Base-by-base conservation (phyloP, 371 early-diverging fungal genomes). In the Lichtheimia hyalospora region DNA sequence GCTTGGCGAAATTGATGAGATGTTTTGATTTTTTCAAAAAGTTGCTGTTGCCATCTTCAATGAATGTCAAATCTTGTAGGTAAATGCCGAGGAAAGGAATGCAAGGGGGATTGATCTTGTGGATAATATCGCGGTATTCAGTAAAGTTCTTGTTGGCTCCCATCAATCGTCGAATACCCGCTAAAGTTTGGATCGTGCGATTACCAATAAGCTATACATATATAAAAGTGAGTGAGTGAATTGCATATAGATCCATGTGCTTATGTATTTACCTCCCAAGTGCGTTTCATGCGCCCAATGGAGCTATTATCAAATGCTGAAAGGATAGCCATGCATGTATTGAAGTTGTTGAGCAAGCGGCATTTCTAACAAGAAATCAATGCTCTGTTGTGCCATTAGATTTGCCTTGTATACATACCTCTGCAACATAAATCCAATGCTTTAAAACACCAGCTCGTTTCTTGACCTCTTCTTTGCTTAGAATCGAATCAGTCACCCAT, bases 21-120 rank as follows among this genome's bases (percentile, higher is more conserved):
- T 80, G 75, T 6, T 73, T 74, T 51, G 73, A 70, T 66, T 82
- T 74, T 62, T 76, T 74, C 34, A 93, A 66, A 55, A 77, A 82
- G 66, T 94, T 90, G n/a, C 89, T 80, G 77, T 94, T 95, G 21
- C 96, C 96, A 50, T 93, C 94, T 63, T 94, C 93, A 49, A 96
- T 90, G 73, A 96, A 95, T 48, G 95, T 94, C 63, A 96, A 69
- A 64, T 96, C 96, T 57, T 91, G 93, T 40, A 95, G 77, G 63
- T 91, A 93, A 34, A 89, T 83, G 27, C 92, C 95, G 39, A 97
- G 81, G 73, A 94, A 96, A 0, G 98, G 98, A 13, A 97, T 89
- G 64, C 95, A 94, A 0, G 96, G 96, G 23, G 96, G 96, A 64
- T 92, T 91, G 52, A 89, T 87, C 5, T 87, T 84, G 62, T 92